Percentiles rank a stretch among this genome's conserved stretches.
Conservation (phyloP, 2,329 filamentous ascomycete genomes). For the Blastomyces silverae region DNA sequence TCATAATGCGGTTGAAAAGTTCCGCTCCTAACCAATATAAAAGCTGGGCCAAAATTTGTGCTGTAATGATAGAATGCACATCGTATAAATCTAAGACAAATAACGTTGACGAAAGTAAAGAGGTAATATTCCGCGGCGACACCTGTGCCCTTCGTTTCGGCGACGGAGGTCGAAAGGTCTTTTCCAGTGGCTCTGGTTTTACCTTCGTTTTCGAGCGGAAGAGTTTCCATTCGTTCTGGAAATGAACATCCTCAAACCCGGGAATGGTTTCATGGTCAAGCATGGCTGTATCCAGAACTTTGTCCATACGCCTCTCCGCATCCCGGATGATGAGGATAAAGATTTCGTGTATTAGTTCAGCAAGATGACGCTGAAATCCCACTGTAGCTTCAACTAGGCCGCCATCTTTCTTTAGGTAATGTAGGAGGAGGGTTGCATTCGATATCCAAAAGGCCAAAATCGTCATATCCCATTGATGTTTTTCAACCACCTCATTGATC, state of each 20-base stretch:
- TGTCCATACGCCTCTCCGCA: slow-evolving; percentile 91
- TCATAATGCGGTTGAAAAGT: slow-evolving; percentile 97
- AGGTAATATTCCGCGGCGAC: slow-evolving; percentile 90
- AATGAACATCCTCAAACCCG: slow-evolving; percentile 91
- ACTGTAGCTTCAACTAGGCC: slow-evolving; percentile 73
- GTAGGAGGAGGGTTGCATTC: slow-evolving; percentile 87
- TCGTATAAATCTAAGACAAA: slow-evolving; percentile 99
- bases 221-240: slow-evolving; percentile 97
- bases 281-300: slow-evolving; percentile 87
- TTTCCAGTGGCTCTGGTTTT: slow-evolving; percentile 82
- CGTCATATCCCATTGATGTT: slow-evolving; percentile 98
- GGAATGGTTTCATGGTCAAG: slow-evolving; percentile 97
- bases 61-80: slow-evolving; percentile 90
- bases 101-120: slow-evolving; percentile 85
- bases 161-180: slow-evolving; percentile 83
- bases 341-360: slow-evolving; percentile 94
- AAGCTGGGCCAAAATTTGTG: slow-evolving; percentile 85
- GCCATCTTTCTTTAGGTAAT: slow-evolving; percentile 92
- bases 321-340: slow-evolving; percentile 97
- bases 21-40: slow-evolving; percentile 96
- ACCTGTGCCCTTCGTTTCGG: slow-evolving; percentile 88
- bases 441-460: slow-evolving; percentile 98
- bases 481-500: slow-evolving; percentile 95
- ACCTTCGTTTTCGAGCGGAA: slow-evolving; percentile 87
- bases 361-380: slow-evolving; percentile 86